Percentiles rank a stretch among this genome's conserved stretches.
Evolutionary conservation across 306 rosid species (phyloP).

Genomic region (Fragaria iinumae): DNA sequence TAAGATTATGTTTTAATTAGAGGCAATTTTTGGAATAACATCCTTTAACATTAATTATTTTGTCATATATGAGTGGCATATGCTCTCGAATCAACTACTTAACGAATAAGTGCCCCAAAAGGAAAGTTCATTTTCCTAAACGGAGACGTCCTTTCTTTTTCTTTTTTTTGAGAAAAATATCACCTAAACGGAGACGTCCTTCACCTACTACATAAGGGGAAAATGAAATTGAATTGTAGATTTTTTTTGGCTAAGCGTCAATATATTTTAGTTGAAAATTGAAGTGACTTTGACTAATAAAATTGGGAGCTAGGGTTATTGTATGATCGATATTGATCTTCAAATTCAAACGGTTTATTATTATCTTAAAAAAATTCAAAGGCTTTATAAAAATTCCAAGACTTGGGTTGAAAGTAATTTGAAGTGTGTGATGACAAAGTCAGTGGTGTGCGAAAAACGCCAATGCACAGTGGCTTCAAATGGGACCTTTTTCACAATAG

Average conservation of each 20-base stretch:
- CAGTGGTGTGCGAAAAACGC: neutral
- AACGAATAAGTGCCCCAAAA: neutral
- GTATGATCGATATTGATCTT: neutral
- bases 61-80: neutral
- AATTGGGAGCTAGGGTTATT: neutral
- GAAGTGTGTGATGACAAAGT: neutral
- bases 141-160: neutral
- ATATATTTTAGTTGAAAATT: slow-evolving; percentile 3
- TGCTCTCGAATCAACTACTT: neutral
- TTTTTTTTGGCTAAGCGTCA: neutral
- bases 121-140: neutral
- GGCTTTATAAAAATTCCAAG: neutral
- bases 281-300: slow-evolving; percentile 7
- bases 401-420: slow-evolving; percentile 7
- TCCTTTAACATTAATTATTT: neutral
- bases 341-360: neutral
- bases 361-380: neutral
- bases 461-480: neutral
- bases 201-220: neutral
- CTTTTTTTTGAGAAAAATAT: too few species aligned
- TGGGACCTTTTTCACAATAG: neutral
- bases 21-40: neutral
- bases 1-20: neutral
- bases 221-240: neutral
- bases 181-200: neutral